Evolutionary conservation across 164 flowering plant species (phyloP).

Genomic region (Stephania cephalantha): DNA sequence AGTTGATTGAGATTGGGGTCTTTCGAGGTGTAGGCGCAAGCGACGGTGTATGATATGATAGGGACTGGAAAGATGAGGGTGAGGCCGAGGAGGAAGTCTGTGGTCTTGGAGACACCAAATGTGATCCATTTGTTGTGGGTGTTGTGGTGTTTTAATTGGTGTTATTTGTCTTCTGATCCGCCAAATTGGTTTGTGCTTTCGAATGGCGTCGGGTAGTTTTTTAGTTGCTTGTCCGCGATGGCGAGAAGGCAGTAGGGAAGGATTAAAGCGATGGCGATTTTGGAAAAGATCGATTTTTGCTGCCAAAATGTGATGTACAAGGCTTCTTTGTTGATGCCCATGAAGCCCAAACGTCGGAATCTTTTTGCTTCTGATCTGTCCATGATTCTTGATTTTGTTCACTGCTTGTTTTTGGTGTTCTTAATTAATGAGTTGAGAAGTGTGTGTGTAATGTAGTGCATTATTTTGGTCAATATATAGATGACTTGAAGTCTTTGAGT

Average conservation of each 20-base stretch:
- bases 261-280: conserved; percentile 63
- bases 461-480: too few relatives aligned
- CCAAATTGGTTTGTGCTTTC: conserved; percentile 23
- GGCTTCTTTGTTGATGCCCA: conserved; percentile 52
- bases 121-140: conserved; percentile 32
- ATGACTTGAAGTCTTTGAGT: too few relatives aligned
- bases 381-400: not conserved
- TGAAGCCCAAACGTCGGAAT: conserved; percentile 47
- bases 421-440: too few relatives aligned
- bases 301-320: conserved; percentile 50
- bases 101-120: conserved; percentile 40
- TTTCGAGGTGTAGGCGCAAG: conserved; percentile 66
- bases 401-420: too few relatives aligned
- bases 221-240: conserved; percentile 67
- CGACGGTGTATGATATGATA: conserved; percentile 77
- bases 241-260: conserved; percentile 82
- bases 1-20: conserved; percentile 56
- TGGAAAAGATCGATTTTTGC: conserved; percentile 44
- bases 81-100: conserved; percentile 62
- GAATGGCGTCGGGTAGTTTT: conserved; percentile 25
- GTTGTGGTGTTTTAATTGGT: conserved; percentile 12
- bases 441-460: too few relatives aligned
- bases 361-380: conserved; percentile 31
- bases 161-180: not conserved
- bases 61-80: conserved; percentile 82